Evolutionary conservation across 805 yeast species (phyloP), one percentile per base, ranked within the genome.

Genomic region (Jamesozyma piceae): DNA sequence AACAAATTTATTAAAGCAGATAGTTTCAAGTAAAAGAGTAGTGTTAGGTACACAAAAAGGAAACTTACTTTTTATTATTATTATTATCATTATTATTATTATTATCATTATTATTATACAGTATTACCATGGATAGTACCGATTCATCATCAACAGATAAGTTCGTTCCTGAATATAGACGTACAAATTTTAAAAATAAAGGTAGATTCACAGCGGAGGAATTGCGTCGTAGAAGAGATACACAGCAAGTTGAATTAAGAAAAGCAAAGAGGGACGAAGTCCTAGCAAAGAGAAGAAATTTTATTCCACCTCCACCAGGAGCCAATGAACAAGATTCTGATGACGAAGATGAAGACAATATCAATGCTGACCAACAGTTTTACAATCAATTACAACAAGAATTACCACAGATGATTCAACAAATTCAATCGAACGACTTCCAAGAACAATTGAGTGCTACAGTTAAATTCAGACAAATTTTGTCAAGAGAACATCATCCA

Each of bases 201-300:
- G 87, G 92, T 49, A 78, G 95, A 60, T 92, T 92, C 62, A 83
- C 84, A 57, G 86, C 87, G 45, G 98, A 92, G 63, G 98, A 92
- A 72, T 78, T 92, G 56, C 85, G 98, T 66, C 88, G 97, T 66
- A 83, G 98, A 64, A 82, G 97, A 65, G 98, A 90, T 65, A 94
- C 85, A 44, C 96, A 90, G 57, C 97, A 90, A 67, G 94, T 92
- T 46, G 97, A 89, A 63, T 74, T 92, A 58, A 78, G 98, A 69
- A 92, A 94, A 70, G 95, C 89, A 48, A 89, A 89, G 66, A 79
- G 98, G 62, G 98, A 92, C 62, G 97, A 92, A 64, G 83, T 85
- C 43, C 73, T 92, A 53, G 80, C 95, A 32, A 92, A 92, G 69
- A 82, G 97, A 72, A 81, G 98, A 70, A 88, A 86, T 64, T 78